A percentile compares a stretch with the other conserved stretches of the same genome.
phyloP scores from a whole-genome alignment of 768 basidiomycete species.

The Artomyces pyxidatus region DNA sequence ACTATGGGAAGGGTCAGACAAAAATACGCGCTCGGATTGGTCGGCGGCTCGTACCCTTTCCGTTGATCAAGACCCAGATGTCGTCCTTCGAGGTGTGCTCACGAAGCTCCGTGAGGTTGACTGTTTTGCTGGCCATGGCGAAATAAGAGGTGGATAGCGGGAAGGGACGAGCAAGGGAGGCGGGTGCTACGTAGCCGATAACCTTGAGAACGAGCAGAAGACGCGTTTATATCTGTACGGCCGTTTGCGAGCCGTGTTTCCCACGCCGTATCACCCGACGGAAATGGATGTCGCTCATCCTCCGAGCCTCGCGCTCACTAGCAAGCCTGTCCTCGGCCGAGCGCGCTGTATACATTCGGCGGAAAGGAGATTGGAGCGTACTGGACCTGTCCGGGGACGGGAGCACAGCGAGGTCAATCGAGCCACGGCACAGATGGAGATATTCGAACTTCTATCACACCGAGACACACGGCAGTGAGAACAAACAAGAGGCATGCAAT shows the following conservation, averaged over 20 bases:
- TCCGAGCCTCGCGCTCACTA: not conserved
- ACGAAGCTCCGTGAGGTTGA: conserved; percentile 73
- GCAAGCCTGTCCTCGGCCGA: not conserved
- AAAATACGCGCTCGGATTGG: conserved; percentile 5
- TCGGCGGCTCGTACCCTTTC: conserved; percentile 52
- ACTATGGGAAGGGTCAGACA: conserved; percentile 40
- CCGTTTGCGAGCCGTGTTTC: conserved; percentile 9
- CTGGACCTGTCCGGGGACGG: too few species aligned
- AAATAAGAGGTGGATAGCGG: conserved; percentile 13
- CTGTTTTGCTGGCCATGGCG: conserved; percentile 36
- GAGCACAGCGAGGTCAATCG: not conserved
- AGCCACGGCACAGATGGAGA: not conserved
- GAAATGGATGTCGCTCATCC: conserved; percentile 4
- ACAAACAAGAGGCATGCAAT: too few species aligned
- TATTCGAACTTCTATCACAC: not conserved
- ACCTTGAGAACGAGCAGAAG: not conserved
- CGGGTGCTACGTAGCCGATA: conserved; percentile 8
- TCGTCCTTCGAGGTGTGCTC: conserved; percentile 65
- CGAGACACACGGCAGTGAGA: too few species aligned
- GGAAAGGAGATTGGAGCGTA: too few species aligned
- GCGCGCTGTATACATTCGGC: not conserved
- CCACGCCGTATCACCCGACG: conserved; percentile 9
- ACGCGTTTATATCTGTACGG: conserved; percentile 11
- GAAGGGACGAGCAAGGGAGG: conserved; percentile 9
- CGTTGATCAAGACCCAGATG: conserved; percentile 77